A percentile compares a stretch with the other conserved stretches of the same genome.
phyloP scores from a whole-genome alignment of 352 stramenopile species.

The Salisapilia sapeloensis region DNA sequence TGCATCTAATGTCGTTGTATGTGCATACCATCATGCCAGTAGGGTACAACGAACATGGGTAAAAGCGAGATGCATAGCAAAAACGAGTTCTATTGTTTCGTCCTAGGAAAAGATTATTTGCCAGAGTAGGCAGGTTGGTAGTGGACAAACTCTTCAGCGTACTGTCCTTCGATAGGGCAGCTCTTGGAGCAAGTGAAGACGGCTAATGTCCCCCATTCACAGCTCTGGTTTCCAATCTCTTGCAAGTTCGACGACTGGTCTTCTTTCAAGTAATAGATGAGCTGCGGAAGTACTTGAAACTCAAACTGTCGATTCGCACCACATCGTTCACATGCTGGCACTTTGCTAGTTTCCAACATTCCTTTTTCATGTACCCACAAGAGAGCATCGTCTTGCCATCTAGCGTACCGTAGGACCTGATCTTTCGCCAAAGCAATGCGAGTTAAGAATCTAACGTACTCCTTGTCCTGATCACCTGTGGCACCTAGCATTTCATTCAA shows the following conservation, averaged over 20 bases:
- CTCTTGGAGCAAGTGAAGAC: slow-evolving; percentile 87
- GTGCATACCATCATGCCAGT: no score
- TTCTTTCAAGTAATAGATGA: slow-evolving; percentile 84
- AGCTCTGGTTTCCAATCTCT: slow-evolving; percentile 32
- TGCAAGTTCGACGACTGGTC: slow-evolving; percentile 39
- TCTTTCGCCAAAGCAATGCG: slow-evolving; percentile 68
- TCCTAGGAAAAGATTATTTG: no score
- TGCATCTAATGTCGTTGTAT: no score
- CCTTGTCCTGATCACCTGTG: slow-evolving; percentile 41
- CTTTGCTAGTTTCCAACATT: slow-evolving; percentile 11
- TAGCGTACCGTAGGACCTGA: slow-evolving; percentile 79
- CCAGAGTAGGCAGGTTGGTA: slow-evolving; percentile 57
- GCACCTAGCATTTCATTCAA: slow-evolving; percentile 51
- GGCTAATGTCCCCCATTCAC: slow-evolving; percentile 86
- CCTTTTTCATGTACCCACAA: slow-evolving; percentile 75
- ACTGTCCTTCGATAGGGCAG: slow-evolving; percentile 44
- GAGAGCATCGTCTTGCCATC: slow-evolving; percentile 71
- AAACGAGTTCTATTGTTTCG: no score
- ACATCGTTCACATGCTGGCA: slow-evolving; percentile 71
- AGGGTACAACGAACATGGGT: no score
- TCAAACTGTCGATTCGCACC: slow-evolving; percentile 80
- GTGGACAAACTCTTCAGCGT: slow-evolving; percentile 53
- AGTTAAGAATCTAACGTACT: slow-evolving; percentile 70
- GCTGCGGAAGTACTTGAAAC: slow-evolving; percentile 91
- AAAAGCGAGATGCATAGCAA: no score